phyloP scores from a whole-genome alignment of 495 filamentous ascomycete genomes.

The Neurospora hispaniola region DNA sequence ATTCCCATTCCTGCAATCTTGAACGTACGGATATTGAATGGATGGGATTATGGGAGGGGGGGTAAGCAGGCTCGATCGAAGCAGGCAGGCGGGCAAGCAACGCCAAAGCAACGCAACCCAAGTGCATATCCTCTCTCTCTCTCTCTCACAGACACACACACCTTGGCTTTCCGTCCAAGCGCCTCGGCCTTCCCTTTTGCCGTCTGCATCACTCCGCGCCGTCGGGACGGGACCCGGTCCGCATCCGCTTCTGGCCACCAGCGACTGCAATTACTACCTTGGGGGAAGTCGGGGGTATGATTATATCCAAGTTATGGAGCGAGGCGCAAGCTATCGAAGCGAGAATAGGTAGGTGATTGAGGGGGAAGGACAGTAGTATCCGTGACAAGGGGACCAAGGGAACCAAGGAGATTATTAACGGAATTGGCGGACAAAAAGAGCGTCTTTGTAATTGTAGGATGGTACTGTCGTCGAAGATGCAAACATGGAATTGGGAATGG shows the following conservation, averaged over 20 bases:
- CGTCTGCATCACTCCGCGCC: constrained; percentile 41
- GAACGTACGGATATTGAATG: background rate
- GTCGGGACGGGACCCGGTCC: constrained; percentile 12
- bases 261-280: background rate
- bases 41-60: background rate
- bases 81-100: background rate
- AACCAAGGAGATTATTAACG: background rate
- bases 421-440: background rate
- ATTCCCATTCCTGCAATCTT: constrained; percentile 2
- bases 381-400: background rate
- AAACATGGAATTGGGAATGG: background rate
- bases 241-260: constrained; percentile 13
- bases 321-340: background rate
- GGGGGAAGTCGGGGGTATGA: background rate
- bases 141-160: constrained; percentile 27
- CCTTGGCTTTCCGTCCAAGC: constrained; percentile 90
- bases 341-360: background rate
- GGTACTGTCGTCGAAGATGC: background rate
- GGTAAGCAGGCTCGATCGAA: background rate
- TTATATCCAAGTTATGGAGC: background rate
- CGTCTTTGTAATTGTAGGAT: background rate
- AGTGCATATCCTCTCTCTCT: background rate
- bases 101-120: background rate
- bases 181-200: constrained; percentile 73
- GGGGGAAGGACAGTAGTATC: background rate